Base-by-base conservation (phyloP, 768 basidiomycete genomes). In the Lentinus tigrinus region DNA sequence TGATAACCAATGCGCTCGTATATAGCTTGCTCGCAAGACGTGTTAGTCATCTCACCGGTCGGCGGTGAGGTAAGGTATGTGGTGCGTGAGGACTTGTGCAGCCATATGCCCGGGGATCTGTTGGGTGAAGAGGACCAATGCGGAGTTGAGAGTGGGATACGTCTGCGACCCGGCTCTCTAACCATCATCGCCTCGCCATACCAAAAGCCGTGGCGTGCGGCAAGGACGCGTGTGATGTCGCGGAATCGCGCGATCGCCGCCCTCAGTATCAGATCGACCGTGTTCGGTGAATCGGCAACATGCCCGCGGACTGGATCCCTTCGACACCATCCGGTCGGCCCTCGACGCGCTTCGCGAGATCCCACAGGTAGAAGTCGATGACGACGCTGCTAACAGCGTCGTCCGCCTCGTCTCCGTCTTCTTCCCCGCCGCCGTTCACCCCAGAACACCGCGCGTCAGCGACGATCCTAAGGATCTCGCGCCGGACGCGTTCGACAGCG, bases 31-130 rank as follows among this genome's bases (percentile, higher is more conserved):
- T n/a, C n/a, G n/a, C n/a, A n/a, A n/a, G n/a, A n/a, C n/a, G n/a
- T n/a, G n/a, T n/a, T n/a, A n/a, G n/a, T n/a, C n/a, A n/a, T n/a
- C n/a, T n/a, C n/a, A n/a, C n/a, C n/a, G n/a, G n/a, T n/a, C n/a
- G n/a, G n/a, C n/a, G n/a, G n/a, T 97, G 16, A 82, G 76, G 65
- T 91, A 92, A 24, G 93, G 93, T 50, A 85, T 83, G 67, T 95
- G 87, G 71, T 95, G 91, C 7, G 84, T 75, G 42, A 95, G 74
- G 3, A 78, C 76, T 72, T 95, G 87, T 36, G 81, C 80, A 1
- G 91, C 93, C 71, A 98, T 76, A 72, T 98, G 95, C 17, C 95
- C 95, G 3, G 91, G 89, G 60, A 97, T 91, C 76, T 98, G 96
- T 63, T 85, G 81, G 71, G 94, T 85, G 81, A 98, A 98, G 21